Evolutionary conservation across 306 rosid species (phyloP).

Genomic region (Cicer chorassanicum): DNA sequence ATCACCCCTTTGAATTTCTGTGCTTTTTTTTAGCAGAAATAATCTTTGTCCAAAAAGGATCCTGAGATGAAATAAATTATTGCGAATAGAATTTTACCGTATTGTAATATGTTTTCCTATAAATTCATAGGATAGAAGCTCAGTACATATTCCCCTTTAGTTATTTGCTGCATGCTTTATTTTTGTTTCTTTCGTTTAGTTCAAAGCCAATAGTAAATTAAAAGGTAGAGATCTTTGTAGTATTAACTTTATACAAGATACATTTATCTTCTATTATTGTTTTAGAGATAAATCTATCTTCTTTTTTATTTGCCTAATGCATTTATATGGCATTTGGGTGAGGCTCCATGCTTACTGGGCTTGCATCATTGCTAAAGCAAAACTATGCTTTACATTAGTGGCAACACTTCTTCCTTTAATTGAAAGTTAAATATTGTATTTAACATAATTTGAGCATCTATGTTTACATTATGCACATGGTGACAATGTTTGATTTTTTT

Average conservation of each 20-base stretch:
- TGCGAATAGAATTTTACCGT: not conserved
- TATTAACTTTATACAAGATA: not conserved
- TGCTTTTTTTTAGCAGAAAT: not conserved
- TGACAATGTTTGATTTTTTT: not conserved
- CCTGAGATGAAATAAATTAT: not conserved
- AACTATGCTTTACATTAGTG: slow-evolving; percentile 8
- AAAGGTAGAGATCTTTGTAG: not conserved
- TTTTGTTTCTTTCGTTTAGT: not conserved
- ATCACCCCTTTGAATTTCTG: not conserved
- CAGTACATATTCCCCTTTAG: not conserved
- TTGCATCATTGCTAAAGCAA: slow-evolving; percentile 26
- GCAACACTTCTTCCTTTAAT: not conserved
- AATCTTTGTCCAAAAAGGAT: not conserved
- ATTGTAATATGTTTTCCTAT: not conserved
- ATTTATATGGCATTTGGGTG: slow-evolving; percentile 14
- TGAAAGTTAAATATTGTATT: slow-evolving; percentile 29
- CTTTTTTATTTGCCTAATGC: not conserved
- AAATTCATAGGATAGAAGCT: not conserved
- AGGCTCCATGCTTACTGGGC: slow-evolving; percentile 21
- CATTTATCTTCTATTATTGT: not conserved
- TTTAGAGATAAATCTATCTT: not conserved
- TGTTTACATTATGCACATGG: slow-evolving; percentile 9
- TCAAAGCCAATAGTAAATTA: not conserved
- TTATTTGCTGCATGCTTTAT: not conserved
- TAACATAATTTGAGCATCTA: slow-evolving; percentile 19